Percentiles rank a stretch among this genome's conserved stretches.
phyloP scores from a whole-genome alignment of 495 filamentous ascomycete genomes.

The Cairneyella variabilis region DNA sequence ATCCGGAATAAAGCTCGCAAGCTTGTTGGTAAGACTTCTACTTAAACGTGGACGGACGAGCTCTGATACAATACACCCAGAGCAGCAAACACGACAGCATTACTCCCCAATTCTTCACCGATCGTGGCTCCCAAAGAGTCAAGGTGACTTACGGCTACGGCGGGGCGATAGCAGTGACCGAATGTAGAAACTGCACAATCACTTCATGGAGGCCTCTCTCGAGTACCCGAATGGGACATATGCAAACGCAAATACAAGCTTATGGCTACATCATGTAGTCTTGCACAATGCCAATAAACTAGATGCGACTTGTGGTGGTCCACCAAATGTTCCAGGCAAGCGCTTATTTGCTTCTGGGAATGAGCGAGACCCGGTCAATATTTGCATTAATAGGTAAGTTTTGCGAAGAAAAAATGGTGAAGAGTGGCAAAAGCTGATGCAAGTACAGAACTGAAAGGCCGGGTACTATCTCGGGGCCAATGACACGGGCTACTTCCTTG shows the following conservation, averaged over 20 bases:
- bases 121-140: not conserved
- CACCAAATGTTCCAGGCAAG: not conserved
- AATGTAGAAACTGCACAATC: not conserved
- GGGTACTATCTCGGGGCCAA: slow-evolving; percentile 23
- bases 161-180: not conserved
- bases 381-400: slow-evolving; percentile 4
- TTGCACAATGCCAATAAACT: not conserved
- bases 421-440: not conserved
- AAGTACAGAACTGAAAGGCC: slow-evolving; percentile 21
- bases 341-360: slow-evolving; percentile 5
- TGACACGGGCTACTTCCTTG: slow-evolving; percentile 11
- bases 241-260: slow-evolving; percentile 3
- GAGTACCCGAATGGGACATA: slow-evolving; percentile 9
- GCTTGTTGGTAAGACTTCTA: too few species aligned
- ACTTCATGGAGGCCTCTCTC: slow-evolving; percentile 1
- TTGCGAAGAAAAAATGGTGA: not conserved
- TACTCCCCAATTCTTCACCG: slow-evolving; percentile 7
- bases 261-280: slow-evolving; percentile 1
- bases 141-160: not conserved
- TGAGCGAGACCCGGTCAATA: not conserved
- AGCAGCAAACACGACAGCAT: too few species aligned
- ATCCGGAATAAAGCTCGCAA: too few species aligned
- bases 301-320: slow-evolving; percentile 6
- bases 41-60: too few species aligned
- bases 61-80: too few species aligned